Percentiles rank a stretch among this genome's conserved stretches.
Evolutionary conservation across 139 green algal species (phyloP).

Genomic region (Micractinium conductrix): DNA sequence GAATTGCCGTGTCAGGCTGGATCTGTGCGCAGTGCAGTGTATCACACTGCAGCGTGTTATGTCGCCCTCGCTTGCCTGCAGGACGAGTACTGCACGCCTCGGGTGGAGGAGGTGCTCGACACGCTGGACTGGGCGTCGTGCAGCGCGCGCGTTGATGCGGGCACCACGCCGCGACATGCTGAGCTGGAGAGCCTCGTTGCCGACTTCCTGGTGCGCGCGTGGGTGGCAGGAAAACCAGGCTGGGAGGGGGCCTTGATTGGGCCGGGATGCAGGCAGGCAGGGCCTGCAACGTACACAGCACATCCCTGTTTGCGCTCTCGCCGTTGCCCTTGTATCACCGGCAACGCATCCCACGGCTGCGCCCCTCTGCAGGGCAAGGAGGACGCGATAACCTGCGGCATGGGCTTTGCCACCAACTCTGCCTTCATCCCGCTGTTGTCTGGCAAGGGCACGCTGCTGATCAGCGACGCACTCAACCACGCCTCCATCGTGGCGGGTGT

Average conservation of each 20-base stretch:
- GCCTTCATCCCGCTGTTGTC: constrained; percentile 88
- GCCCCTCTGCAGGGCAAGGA: constrained; percentile 74
- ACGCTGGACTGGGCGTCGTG: constrained; percentile 69
- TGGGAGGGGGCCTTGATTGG: no score
- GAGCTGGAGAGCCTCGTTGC: constrained; percentile 90
- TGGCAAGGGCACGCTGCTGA: constrained; percentile 85
- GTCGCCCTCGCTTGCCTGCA: no score
- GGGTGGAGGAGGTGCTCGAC: constrained; percentile 74
- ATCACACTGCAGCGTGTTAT: no score
- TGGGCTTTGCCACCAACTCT: constrained; percentile 99
- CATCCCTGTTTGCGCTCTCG: no score
- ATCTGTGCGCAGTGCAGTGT: no score
- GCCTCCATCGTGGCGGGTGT: constrained; percentile 93
- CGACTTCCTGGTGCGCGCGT: constrained; percentile 73
- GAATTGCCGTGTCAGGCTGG: no score
- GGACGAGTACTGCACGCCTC: constrained; percentile 95
- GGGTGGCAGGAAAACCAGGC: no score
- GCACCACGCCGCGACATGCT: constrained; percentile 74
- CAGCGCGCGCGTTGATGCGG: constrained; percentile 68
- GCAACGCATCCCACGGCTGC: no score
- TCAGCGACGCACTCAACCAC: constrained; percentile 98
- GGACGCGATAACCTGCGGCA: constrained; percentile 91
- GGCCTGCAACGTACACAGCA: no score
- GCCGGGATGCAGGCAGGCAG: no score
- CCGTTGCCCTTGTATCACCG: no score